A percentile compares a stretch with the other conserved stretches of the same genome.
phyloP scores from a whole-genome alignment of 495 filamentous ascomycete species.

The Melanomma pulvis-pyrius region DNA sequence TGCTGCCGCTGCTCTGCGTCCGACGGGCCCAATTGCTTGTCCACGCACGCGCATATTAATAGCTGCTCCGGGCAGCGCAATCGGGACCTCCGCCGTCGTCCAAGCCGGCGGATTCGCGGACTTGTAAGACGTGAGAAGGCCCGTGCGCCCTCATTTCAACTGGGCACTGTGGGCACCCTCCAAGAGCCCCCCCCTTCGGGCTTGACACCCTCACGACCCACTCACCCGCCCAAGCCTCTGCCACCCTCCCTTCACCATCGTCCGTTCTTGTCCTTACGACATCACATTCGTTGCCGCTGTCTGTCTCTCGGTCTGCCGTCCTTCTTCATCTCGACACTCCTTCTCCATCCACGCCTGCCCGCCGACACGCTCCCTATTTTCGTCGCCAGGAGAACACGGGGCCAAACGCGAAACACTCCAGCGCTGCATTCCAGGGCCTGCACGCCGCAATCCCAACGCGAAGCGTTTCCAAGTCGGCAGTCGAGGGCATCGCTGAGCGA shows the following conservation, averaged over 20 bases:
- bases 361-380: slow-evolving; percentile 25
- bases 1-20: background rate
- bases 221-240: slow-evolving; percentile 1
- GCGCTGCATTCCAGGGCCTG: slow-evolving; percentile 33
- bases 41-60: background rate
- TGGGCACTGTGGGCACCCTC: too few relatives aligned
- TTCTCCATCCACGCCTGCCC: background rate
- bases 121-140: background rate
- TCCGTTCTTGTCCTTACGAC: slow-evolving; percentile 21
- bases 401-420: slow-evolving; percentile 31
- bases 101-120: background rate
- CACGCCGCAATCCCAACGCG: slow-evolving; percentile 28
- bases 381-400: slow-evolving; percentile 27
- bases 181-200: background rate
- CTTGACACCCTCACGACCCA: background rate
- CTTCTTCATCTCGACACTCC: background rate
- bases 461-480: slow-evolving; percentile 38
- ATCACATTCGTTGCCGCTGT: slow-evolving; percentile 26
- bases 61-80: background rate
- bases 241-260: background rate
- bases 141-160: background rate
- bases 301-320: background rate
- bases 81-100: background rate
- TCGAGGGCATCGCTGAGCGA: slow-evolving; percentile 39
- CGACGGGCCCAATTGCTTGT: background rate